A percentile compares a stretch with the other conserved stretches of the same genome.
phyloP scores from a whole-genome alignment of 2,329 filamentous ascomycete species.

The Xylaria sp. region DNA sequence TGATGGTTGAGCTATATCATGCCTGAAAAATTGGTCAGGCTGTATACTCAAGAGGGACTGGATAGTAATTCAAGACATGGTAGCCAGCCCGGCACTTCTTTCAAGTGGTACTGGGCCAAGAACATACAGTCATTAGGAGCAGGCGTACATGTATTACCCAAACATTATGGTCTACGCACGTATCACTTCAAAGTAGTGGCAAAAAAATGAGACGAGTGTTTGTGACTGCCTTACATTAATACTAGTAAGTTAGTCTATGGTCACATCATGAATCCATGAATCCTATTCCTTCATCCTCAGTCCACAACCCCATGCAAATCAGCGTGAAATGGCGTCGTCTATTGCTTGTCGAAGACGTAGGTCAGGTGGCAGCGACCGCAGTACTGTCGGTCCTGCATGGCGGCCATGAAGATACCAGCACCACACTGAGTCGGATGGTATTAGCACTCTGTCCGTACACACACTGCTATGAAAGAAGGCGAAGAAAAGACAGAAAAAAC shows the following conservation, averaged over 20 bases:
- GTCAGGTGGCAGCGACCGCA: constrained; percentile 76
- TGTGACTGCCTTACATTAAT: constrained; percentile 8
- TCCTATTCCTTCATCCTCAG: constrained; percentile 22
- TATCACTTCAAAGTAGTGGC: not conserved
- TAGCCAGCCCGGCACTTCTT: no score
- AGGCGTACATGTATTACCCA: not conserved
- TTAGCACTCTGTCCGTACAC: constrained; percentile 36
- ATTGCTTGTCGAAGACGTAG: constrained; percentile 71
- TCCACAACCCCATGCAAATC: constrained; percentile 11
- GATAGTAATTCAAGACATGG: no score
- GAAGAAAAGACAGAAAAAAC: constrained; percentile 41
- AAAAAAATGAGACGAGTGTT: not conserved
- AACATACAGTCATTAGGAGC: no score
- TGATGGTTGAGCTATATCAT: no score
- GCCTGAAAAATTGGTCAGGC: no score
- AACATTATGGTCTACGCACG: not conserved
- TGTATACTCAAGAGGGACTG: no score
- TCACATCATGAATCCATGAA: constrained; percentile 19
- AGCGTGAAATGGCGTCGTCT: constrained; percentile 20
- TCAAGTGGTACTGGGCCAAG: no score
- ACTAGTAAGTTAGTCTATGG: constrained; percentile 11
- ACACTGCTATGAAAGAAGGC: not conserved
- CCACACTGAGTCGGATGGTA: constrained; percentile 68
- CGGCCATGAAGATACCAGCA: constrained; percentile 99
- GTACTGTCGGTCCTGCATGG: constrained; percentile 99